A percentile compares a stretch with the other conserved stretches of the same genome.
Conservation (phyloP, 2,329 filamentous ascomycete species). For the Cadophora gregata region DNA sequence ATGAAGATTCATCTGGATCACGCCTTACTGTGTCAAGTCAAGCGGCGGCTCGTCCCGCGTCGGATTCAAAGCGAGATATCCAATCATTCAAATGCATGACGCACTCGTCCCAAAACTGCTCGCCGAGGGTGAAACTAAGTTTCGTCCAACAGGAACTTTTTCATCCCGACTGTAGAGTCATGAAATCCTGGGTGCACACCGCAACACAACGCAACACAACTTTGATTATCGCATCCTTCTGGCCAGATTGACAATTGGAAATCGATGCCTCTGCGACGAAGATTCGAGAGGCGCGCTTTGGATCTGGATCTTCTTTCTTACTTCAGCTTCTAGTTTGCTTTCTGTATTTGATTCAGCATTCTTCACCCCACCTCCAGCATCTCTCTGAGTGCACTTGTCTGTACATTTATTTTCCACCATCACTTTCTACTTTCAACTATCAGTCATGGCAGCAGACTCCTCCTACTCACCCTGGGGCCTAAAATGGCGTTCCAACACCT, state of each 20-base stretch:
- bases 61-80: not conserved
- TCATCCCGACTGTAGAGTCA: constrained; percentile 7
- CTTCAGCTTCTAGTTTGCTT: not conserved
- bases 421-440: not conserved
- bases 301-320: not conserved
- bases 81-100: constrained; percentile 11
- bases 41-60: constrained; percentile 19
- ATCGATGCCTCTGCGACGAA: constrained; percentile 5
- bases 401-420: not conserved
- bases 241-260: not conserved
- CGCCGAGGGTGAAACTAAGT: not conserved
- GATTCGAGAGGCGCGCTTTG: not conserved
- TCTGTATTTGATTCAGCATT: not conserved
- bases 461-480: constrained; percentile 23
- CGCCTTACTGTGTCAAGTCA: not conserved
- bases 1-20: not conserved
- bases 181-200: not conserved
- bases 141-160: constrained; percentile 10
- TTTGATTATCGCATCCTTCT: not conserved
- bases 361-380: not conserved
- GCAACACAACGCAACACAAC: not conserved
- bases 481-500: constrained; percentile 60
- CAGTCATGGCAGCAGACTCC: constrained; percentile 22
- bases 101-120: constrained; percentile 2
- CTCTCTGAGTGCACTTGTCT: not conserved